Evolutionary conservation across 1,284 basidiomycete genomes (phyloP), one percentile per base, ranked within the genome.

Genomic region (Agroathelia rolfsii): DNA sequence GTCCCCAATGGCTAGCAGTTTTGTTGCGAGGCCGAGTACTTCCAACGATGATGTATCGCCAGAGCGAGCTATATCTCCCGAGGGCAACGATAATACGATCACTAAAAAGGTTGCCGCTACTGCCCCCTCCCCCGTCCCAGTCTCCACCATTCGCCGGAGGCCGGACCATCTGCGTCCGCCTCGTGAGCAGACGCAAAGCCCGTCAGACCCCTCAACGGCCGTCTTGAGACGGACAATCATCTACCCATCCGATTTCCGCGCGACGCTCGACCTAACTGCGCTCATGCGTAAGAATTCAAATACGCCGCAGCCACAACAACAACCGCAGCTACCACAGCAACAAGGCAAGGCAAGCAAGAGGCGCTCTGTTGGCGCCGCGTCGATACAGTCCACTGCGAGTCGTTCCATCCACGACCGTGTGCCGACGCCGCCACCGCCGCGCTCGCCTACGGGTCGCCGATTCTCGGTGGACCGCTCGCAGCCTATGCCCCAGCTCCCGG

Each of bases 401-500:
- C 72, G 74, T 34, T 84, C 83, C 19, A 61, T 86, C 14, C 77
- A 81, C 43, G 82, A 86, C 43, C 76, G 83, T 34, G 76, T 62
- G n/a, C 83, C 83, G 12, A 87, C 83, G 2, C 83, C 82, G 15
- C 81, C 81, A 12, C 83, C 82, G 20, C 71, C 78, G n/a, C 70
- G 72, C 41, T 56, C 66, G 4, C 56, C 64, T 20, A 59, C 62
- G 19, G 51, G 55, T 17, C 67, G 68, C 41, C 70, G 79, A 22
- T 80, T 83, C 53, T 84, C 81, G 12, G 53, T 47, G 16, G 70
- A 73, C 43, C 58, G 58, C 26, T 67, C 76, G 3, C 84, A 82
- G 17, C 83, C 84, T 9, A 64, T 87, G 21, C 83, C 84, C 3
- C 68, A 68, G 26, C 51, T 81, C 34, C 72, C 79, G 27, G 51